These are phyloP conservation scores for Quercus lobata DNA, from an alignment of 331 rosid species.

Conservation along the genomic window DNA sequence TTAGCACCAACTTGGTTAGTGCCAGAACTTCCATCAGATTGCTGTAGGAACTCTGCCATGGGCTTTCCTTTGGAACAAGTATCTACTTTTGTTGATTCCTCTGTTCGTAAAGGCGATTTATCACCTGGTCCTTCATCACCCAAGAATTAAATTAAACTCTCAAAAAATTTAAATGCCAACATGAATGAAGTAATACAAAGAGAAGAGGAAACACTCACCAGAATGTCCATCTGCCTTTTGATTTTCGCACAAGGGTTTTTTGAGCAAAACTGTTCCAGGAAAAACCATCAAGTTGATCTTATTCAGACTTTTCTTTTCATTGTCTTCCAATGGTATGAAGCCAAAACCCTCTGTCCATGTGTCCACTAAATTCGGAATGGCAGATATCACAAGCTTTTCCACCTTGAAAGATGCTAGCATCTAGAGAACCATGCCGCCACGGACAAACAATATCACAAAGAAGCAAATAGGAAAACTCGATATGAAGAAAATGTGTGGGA, in stretches of 20 bases:
- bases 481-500: not conserved
- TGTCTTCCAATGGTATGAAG: constrained; percentile 55
- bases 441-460: constrained; percentile 6
- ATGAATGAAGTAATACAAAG: not conserved
- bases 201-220: constrained; percentile 29
- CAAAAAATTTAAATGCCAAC: not conserved
- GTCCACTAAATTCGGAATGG: constrained; percentile 78
- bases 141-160: constrained; percentile 14
- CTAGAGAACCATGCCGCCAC: constrained; percentile 39
- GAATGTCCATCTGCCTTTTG: constrained; percentile 23
- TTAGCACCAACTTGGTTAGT: constrained; percentile 13
- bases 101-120: constrained; percentile 22
- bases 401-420: constrained; percentile 78
- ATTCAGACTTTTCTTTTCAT: constrained; percentile 55
- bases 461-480: constrained; percentile 10
- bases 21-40: constrained; percentile 10
- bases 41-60: constrained; percentile 23
- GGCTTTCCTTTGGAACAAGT: constrained; percentile 14
- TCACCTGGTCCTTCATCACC: constrained; percentile 26
- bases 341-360: constrained; percentile 98
- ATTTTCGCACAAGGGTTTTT: constrained; percentile 47
- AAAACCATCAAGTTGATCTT: constrained; percentile 85
- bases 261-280: constrained; percentile 87
- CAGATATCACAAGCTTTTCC: constrained; percentile 82
- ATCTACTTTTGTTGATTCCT: constrained; percentile 21